phyloP scores from a whole-genome alignment of 192 early-diverging fungal species.

The Spizellomyces punctatus region DNA sequence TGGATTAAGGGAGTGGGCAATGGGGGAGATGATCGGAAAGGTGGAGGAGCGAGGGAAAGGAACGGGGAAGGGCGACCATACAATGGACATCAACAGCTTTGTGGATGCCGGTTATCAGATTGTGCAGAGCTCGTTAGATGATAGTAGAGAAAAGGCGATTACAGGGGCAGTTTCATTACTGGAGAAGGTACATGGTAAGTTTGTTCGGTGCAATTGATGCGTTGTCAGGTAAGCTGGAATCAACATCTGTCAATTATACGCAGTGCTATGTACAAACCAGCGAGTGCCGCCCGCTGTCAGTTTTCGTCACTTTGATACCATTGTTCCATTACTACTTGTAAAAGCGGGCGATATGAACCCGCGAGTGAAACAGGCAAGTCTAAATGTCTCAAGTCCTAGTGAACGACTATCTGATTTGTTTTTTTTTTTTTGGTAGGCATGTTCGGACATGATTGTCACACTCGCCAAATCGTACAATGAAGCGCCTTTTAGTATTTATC shows the following conservation, averaged over 20 bases:
- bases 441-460: slow-evolving; percentile 45
- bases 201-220: background rate
- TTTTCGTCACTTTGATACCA: slow-evolving; percentile 50
- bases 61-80: background rate
- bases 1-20: slow-evolving; percentile 53
- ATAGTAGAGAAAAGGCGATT: slow-evolving; percentile 57
- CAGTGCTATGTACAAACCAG: slow-evolving; percentile 25
- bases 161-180: slow-evolving; percentile 50
- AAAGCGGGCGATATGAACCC: slow-evolving; percentile 62
- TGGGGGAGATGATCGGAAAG: slow-evolving; percentile 49
- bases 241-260: background rate
- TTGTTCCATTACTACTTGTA: slow-evolving; percentile 51
- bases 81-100: slow-evolving; percentile 44
- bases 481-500: slow-evolving; percentile 51
- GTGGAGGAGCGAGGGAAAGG: slow-evolving; percentile 36
- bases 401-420: no score
- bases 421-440: no score
- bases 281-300: slow-evolving; percentile 46
- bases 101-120: slow-evolving; percentile 53
- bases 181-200: slow-evolving; percentile 51
- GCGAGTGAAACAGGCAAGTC: slow-evolving; percentile 50
- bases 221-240: background rate
- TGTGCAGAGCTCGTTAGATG: slow-evolving; percentile 51
- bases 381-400: background rate
- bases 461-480: slow-evolving; percentile 55